These are phyloP conservation scores for Cruciata laevipes DNA, from an alignment of 257 asterid species.

Conservation along the genomic window DNA sequence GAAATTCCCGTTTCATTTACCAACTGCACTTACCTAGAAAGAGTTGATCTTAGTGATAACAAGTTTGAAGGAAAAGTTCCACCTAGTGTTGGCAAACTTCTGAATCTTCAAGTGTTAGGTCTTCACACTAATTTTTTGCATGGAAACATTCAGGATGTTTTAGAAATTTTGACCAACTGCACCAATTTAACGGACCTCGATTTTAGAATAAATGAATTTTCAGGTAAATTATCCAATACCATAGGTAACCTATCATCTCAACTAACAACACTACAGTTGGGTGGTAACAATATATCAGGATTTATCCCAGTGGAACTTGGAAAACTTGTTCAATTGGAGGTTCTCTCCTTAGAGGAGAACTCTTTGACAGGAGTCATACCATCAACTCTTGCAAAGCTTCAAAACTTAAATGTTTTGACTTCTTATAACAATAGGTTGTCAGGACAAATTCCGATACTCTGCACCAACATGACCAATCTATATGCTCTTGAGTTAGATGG, in stretches of 20 bases:
- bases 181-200: too few relatives aligned
- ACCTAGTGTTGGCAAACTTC: neutral
- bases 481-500: neutral
- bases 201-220: too few relatives aligned
- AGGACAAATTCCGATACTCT: neutral
- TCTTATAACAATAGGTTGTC: neutral
- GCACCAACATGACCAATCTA: slow-evolving; percentile 16
- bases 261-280: too few relatives aligned
- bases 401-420: neutral
- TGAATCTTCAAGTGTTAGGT: neutral
- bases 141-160: too few relatives aligned
- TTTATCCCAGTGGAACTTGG: slow-evolving; percentile 18
- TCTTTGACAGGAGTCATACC: slow-evolving; percentile 25
- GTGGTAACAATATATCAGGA: slow-evolving; percentile 12
- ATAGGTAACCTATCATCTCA: too few relatives aligned
- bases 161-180: neutral
- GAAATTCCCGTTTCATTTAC: neutral
- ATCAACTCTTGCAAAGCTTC: slow-evolving; percentile 21
- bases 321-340: slow-evolving; percentile 14
- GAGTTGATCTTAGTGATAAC: too few relatives aligned
- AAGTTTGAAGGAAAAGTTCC: slow-evolving; percentile 1
- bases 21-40: neutral
- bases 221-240: too few relatives aligned
- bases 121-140: neutral
- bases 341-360: slow-evolving; percentile 2